Conservation (phyloP, 257 asterid species). For the Solanum chmielewskii region DNA sequence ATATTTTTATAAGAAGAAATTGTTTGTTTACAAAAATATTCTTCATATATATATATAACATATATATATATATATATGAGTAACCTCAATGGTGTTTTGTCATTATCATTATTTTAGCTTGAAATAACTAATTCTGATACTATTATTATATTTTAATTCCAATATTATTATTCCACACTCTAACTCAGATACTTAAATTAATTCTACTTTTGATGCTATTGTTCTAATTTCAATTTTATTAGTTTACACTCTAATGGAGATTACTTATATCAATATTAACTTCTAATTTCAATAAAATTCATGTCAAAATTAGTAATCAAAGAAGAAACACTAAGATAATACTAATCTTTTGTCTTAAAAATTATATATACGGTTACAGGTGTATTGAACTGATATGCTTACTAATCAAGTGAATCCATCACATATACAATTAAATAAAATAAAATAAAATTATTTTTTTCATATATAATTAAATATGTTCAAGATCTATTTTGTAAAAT, state of each 20-base stretch:
- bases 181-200: too few relatives aligned
- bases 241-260: too few relatives aligned
- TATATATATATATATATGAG: not conserved
- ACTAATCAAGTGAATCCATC: not conserved
- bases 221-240: too few relatives aligned
- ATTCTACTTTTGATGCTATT: too few relatives aligned
- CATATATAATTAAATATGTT: not conserved
- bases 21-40: not conserved
- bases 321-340: not conserved
- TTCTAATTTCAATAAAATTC: not conserved
- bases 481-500: not conserved
- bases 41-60: too few relatives aligned
- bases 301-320: not conserved
- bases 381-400: not conserved
- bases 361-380: not conserved
- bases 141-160: not conserved
- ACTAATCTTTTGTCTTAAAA: not conserved
- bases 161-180: too few relatives aligned
- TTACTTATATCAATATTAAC: not conserved
- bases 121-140: not conserved
- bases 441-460: too few relatives aligned
- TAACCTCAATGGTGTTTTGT: not conserved
- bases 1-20: not conserved
- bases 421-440: not conserved
- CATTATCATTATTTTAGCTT: not conserved